Evolutionary conservation across 2,329 filamentous ascomycete species (phyloP).

Genomic region (Lachnum nothofagi): DNA sequence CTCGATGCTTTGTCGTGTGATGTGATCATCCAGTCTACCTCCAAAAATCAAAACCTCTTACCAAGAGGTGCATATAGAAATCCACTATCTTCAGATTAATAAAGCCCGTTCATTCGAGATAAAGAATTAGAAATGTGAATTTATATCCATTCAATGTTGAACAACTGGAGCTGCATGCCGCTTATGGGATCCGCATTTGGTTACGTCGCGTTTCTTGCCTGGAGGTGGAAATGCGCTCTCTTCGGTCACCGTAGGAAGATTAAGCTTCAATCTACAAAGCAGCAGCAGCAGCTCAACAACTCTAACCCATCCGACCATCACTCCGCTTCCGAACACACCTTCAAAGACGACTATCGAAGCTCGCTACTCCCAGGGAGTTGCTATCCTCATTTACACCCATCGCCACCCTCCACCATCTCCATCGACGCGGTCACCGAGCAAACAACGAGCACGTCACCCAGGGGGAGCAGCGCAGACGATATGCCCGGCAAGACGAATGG

Average conservation of each 20-base stretch:
- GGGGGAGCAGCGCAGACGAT: conserved; percentile 26
- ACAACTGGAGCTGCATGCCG: background rate
- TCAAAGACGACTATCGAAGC: conserved; percentile 3
- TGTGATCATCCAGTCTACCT: background rate
- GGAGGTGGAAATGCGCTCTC: background rate
- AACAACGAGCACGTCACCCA: conserved; percentile 24
- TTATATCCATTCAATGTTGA: background rate
- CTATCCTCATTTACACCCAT: background rate
- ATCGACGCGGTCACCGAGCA: conserved; percentile 24
- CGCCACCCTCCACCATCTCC: conserved; percentile 1
- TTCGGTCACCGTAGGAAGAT: conserved; percentile 1
- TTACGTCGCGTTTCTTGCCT: too few species aligned
- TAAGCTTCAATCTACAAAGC: conserved; percentile 1
- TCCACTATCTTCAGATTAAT: too few species aligned
- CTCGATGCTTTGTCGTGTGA: background rate
- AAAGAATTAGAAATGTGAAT: too few species aligned
- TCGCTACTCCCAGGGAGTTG: conserved; percentile 6
- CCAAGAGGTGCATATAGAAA: too few species aligned
- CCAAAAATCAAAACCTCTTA: too few species aligned
- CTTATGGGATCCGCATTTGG: background rate
- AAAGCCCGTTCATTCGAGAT: too few species aligned
- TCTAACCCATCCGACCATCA: background rate
- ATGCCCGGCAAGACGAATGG: conserved; percentile 70
- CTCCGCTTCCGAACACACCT: background rate
- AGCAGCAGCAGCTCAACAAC: background rate